Conservation (phyloP, 2,329 filamentous ascomycete genomes). For the Nothophaeocryptopus gaeumannii region DNA sequence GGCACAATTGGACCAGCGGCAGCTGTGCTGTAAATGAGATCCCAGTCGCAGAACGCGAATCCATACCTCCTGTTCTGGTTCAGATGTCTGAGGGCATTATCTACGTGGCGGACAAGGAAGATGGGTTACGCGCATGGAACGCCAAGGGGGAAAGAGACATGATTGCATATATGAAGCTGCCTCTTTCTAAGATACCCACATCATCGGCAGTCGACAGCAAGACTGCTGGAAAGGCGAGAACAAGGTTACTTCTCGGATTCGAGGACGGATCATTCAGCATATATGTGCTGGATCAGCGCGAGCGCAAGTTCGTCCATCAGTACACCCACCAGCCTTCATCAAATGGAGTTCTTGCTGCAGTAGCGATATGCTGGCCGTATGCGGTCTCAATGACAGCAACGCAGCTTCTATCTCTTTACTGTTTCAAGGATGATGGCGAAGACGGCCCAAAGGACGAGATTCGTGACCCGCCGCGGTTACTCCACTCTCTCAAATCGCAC, state of each 20-base stretch:
- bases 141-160: slow-evolving; percentile 58
- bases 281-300: slow-evolving; percentile 58
- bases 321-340: slow-evolving; percentile 62
- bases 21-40: slow-evolving; percentile 78
- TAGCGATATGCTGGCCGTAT: slow-evolving; percentile 73
- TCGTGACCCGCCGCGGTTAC: slow-evolving; percentile 53
- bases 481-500: slow-evolving; percentile 78
- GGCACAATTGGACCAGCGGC: slow-evolving; percentile 87
- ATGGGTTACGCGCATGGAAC: slow-evolving; percentile 76
- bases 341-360: slow-evolving; percentile 63
- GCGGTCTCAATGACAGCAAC: slow-evolving; percentile 73
- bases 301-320: slow-evolving; percentile 45
- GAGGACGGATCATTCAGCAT: slow-evolving; percentile 68
- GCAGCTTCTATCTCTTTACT: slow-evolving; percentile 72
- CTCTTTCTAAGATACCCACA: slow-evolving; percentile 46
- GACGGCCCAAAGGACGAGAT: slow-evolving; percentile 1
- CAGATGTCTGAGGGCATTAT: slow-evolving; percentile 75
- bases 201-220: slow-evolving; percentile 62
- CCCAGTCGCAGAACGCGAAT: slow-evolving; percentile 53
- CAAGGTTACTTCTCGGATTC: slow-evolving; percentile 64
- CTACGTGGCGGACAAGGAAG: slow-evolving; percentile 67
- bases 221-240: slow-evolving; percentile 30
- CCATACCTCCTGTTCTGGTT: slow-evolving; percentile 64
- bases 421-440: slow-evolving; percentile 14
- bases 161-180: slow-evolving; percentile 50